phyloP scores from a whole-genome alignment of 2,329 filamentous ascomycete species.

The Aspergillus ustus region DNA sequence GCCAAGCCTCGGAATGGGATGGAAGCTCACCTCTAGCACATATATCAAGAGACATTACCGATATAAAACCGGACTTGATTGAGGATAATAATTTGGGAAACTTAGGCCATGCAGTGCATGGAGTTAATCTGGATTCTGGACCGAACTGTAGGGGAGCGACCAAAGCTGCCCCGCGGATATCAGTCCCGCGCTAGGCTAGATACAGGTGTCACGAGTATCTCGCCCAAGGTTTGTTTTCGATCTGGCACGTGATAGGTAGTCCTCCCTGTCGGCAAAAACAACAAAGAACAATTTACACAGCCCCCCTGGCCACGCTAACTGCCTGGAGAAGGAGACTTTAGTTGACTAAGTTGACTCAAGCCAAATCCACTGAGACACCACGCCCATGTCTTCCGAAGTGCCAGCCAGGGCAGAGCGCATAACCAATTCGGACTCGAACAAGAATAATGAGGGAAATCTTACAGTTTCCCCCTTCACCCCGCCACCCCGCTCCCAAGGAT shows the following conservation, averaged over 20 bases:
- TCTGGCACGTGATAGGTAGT: constrained; percentile 4
- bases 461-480: constrained; percentile 6
- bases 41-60: neutral
- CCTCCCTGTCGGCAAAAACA: neutral
- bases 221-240: neutral
- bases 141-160: neutral
- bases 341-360: neutral
- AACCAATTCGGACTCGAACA: neutral
- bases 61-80: neutral
- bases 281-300: neutral
- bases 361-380: neutral
- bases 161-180: constrained; percentile 4
- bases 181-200: constrained; percentile 1
- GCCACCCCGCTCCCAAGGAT: constrained; percentile 8
- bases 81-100: neutral
- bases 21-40: neutral
- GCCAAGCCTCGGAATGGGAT: neutral
- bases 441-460: neutral
- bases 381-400: neutral
- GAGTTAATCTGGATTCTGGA: neutral
- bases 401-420: neutral
- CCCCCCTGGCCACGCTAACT: neutral
- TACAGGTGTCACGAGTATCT: constrained; percentile 1
- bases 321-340: neutral
- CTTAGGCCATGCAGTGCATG: neutral